Base-by-base conservation (phyloP, 495 filamentous ascomycete species). In the Penicillium lagena region DNA sequence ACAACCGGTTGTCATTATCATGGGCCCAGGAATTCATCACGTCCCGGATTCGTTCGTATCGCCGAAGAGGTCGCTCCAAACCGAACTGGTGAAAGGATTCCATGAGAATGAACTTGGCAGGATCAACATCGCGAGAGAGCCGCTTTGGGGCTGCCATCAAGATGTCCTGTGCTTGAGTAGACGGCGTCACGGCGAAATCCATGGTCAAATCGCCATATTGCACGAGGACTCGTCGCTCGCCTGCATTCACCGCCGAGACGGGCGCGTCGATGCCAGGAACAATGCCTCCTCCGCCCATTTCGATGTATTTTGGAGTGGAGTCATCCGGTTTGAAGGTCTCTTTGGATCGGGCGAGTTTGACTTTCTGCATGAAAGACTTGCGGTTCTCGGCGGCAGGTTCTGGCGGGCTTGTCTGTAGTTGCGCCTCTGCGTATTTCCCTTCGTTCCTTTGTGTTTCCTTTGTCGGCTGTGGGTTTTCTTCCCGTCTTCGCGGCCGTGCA, bases 1-100 rank as follows among this genome's bases (percentile, higher is more conserved):
- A 57, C 12, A 96, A 68, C 1, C 69, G 62, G 56, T 93, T 91
- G 49, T 86, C 77, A 1, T 71, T 68, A 58, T 95, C 90, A 12
- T 72, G 65, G 30, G 91, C 81, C 93, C 93, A 98, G 4, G 89
- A 93, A 60, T 91, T 94, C 76, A 96, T 74, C 22, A 95, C 78
- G 62, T 96, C 89, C 31, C 89, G 79, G 22, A 97, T 74, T 47
- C 78, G 80, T 67, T 98, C 93, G 60, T 96, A 96, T 7, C 78
- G 81, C 10, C 93, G 86, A 17, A 98, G 60, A 4, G 86, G 82
- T 37, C 93, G 80, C 56, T 94, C 86, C 4, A 98, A 71, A n/a
- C 89, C 89, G 1, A 91, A 66, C 32, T 79, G 73, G 13, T 67
- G 62, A 56, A 87, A 96, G 1, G 75, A 79, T 60, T 98, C 93